Conservation (phyloP, 1,284 basidiomycete species). For the Waitea zeae region DNA sequence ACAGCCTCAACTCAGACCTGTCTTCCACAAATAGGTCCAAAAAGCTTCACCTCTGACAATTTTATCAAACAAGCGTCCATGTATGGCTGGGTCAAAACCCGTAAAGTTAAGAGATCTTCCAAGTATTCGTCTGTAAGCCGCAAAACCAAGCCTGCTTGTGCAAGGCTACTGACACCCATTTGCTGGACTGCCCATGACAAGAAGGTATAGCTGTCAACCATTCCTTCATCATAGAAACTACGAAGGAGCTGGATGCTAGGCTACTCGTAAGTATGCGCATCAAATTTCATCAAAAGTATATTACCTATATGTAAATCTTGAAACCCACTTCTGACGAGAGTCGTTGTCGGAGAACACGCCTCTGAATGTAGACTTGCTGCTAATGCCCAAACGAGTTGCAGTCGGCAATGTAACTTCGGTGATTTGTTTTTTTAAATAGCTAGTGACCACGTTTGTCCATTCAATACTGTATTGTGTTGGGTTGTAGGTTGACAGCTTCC, state of each 20-base stretch:
- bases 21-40: not conserved
- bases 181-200: constrained; percentile 76
- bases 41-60: constrained; percentile 42
- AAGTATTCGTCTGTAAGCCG: constrained; percentile 70
- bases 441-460: constrained; percentile 75
- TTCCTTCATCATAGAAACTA: constrained; percentile 62
- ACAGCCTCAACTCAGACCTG: not conserved
- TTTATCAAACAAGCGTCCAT: constrained; percentile 50
- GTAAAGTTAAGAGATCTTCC: constrained; percentile 48
- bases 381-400: constrained; percentile 52
- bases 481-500: constrained; percentile 57
- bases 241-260: constrained; percentile 59
- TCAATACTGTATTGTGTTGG: constrained; percentile 79
- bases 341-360: constrained; percentile 57
- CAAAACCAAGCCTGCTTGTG: constrained; percentile 71
- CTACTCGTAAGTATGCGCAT: constrained; percentile 2
- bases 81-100: constrained; percentile 47
- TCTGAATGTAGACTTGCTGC: constrained; percentile 67
- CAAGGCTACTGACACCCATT: constrained; percentile 59
- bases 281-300: constrained; percentile 8
- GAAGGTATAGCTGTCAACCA: constrained; percentile 72
- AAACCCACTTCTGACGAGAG: constrained; percentile 59
- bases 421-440: constrained; percentile 85
- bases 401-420: constrained; percentile 71
- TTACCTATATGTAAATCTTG: constrained; percentile 68